Percentiles rank a stretch among this genome's conserved stretches.
phyloP scores from a whole-genome alignment of 345 rosid genomes.

The Euphorbia pulcherrima region DNA sequence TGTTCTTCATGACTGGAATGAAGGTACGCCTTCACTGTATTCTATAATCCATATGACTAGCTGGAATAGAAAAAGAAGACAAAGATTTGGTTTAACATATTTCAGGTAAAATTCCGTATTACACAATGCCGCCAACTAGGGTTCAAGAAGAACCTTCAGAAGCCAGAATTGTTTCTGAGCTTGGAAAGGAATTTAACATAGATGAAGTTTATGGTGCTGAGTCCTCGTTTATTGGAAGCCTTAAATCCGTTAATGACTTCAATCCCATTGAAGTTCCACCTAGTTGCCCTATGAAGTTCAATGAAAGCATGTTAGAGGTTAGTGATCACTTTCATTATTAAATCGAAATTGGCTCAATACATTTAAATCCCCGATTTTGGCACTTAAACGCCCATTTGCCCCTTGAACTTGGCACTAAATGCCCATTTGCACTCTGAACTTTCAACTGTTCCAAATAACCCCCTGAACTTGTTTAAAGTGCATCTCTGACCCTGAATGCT shows the following conservation, averaged over 20 bases:
- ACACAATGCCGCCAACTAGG: conserved; percentile 78
- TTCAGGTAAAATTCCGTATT: conserved; percentile 86
- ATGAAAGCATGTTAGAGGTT: conserved; percentile 76
- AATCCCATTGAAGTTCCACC: conserved; percentile 73
- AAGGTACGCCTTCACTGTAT: conserved; percentile 40
- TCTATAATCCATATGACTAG: neutral
- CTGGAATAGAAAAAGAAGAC: neutral
- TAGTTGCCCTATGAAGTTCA: conserved; percentile 54
- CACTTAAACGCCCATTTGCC: too few relatives aligned
- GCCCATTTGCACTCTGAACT: too few relatives aligned
- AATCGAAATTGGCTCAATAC: too few relatives aligned
- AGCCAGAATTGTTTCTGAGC: conserved; percentile 62
- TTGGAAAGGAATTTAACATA: conserved; percentile 72
- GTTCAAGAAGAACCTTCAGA: conserved; percentile 64
- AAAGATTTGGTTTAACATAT: neutral
- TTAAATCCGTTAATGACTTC: conserved; percentile 65
- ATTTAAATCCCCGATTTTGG: too few relatives aligned
- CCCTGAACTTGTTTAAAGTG: too few relatives aligned
- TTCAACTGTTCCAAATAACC: too few relatives aligned
- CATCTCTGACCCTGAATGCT: too few relatives aligned
- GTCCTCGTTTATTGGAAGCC: conserved; percentile 82
- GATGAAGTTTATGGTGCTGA: conserved; percentile 80
- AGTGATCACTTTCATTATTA: conserved; percentile 16
- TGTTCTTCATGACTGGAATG: conserved; percentile 88
- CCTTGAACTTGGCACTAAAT: too few relatives aligned